These are phyloP conservation scores for Phycomyces blakesleeanus DNA, from an alignment of 192 early-diverging fungal species.

Conservation along the genomic window DNA sequence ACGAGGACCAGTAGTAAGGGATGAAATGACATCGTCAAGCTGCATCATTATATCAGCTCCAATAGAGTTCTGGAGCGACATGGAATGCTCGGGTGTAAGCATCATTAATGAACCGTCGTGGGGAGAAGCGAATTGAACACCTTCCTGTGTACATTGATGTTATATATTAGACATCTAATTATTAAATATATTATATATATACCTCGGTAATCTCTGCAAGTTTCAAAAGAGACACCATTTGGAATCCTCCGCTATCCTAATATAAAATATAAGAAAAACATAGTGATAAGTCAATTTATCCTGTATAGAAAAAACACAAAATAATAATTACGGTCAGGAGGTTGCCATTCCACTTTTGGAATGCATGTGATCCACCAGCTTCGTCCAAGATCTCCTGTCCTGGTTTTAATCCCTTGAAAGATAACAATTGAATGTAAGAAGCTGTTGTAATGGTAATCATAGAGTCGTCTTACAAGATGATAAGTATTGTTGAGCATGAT, in stretches of 20 bases:
- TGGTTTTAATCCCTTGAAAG: conserved; percentile 33
- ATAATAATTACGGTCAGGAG: conserved; percentile 58
- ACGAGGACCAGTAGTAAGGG: conserved; percentile 72
- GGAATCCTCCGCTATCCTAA: conserved; percentile 78
- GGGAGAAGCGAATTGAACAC: conserved; percentile 84
- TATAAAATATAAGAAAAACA: not conserved
- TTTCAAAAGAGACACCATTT: conserved; percentile 87
- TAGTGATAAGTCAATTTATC: no score
- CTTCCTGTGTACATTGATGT: conserved; percentile 49
- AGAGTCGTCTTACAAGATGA: conserved; percentile 56
- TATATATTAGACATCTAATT: not conserved
- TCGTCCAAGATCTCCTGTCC: conserved; percentile 72
- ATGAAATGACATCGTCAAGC: conserved; percentile 85
- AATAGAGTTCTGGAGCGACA: conserved; percentile 81
- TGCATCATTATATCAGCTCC: conserved; percentile 93
- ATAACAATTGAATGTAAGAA: not conserved
- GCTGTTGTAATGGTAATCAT: not conserved
- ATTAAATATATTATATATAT: not conserved
- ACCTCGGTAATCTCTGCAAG: conserved; percentile 76
- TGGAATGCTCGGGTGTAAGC: conserved; percentile 83
- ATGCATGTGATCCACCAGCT: conserved; percentile 72
- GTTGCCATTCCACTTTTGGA: conserved; percentile 79
- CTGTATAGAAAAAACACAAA: not conserved
- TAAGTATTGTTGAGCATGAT: conserved; percentile 88
- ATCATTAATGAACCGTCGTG: conserved; percentile 77